phyloP scores from a whole-genome alignment of 768 basidiomycete genomes.

The Leccinellum rugosiceps region DNA sequence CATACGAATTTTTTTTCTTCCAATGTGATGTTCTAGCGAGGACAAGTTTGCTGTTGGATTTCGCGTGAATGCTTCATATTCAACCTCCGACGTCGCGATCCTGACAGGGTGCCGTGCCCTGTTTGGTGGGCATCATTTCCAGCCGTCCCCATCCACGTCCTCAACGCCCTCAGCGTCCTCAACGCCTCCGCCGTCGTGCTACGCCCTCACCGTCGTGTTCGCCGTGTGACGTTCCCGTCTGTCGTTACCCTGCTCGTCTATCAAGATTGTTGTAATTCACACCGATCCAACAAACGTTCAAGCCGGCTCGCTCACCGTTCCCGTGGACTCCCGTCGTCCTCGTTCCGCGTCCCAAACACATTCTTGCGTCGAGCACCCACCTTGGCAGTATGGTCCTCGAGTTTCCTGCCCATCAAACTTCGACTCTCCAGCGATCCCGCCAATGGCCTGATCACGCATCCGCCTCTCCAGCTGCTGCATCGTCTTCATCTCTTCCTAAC shows the following conservation, averaged over 20 bases:
- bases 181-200: constrained; percentile 4
- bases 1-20: constrained; percentile 7
- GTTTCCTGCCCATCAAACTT: constrained; percentile 26
- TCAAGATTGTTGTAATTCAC: constrained; percentile 16
- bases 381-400: constrained; percentile 30
- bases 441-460: constrained; percentile 33
- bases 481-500: constrained; percentile 32
- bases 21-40: constrained; percentile 5
- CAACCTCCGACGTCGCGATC: constrained; percentile 26
- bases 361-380: background rate
- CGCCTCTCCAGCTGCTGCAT: constrained; percentile 21
- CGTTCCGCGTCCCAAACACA: background rate
- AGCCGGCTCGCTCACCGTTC: constrained; percentile 5
- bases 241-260: background rate
- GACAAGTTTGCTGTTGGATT: background rate
- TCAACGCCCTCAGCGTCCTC: constrained; percentile 8
- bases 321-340: background rate
- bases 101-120: constrained; percentile 11
- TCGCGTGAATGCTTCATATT: constrained; percentile 15
- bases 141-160: constrained; percentile 3
- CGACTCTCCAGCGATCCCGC: constrained; percentile 29
- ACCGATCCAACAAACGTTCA: constrained; percentile 10
- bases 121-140: constrained; percentile 5
- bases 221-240: constrained; percentile 7
- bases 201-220: constrained; percentile 7